Conservation (phyloP, 2,329 filamentous ascomycete species). For the Alternaria sp. region DNA sequence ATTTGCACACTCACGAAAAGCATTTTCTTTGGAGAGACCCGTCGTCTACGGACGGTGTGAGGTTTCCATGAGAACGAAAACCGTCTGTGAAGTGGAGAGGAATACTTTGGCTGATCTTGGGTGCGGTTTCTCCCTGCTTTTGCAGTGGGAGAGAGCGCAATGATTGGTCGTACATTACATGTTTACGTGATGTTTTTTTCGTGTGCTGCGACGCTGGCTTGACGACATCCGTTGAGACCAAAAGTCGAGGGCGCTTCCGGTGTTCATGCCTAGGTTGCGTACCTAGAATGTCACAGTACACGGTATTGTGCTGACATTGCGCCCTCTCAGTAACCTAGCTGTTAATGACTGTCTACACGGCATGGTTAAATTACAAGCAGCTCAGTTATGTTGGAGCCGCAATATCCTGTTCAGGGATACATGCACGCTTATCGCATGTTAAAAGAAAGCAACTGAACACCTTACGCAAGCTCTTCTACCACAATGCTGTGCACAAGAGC, state of each 20-base stretch:
- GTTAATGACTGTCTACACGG: neutral
- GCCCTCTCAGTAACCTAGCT: neutral
- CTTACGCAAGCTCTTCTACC: neutral
- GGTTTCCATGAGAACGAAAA: slow-evolving; percentile 66
- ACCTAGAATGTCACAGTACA: neutral
- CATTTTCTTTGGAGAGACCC: slow-evolving; percentile 63
- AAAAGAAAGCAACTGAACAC: neutral
- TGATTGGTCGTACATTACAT: slow-evolving; percentile 64
- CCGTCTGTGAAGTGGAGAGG: slow-evolving; percentile 66
- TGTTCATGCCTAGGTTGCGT: neutral
- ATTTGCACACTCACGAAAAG: slow-evolving; percentile 64
- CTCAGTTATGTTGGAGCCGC: neutral
- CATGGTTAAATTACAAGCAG: neutral
- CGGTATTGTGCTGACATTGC: neutral
- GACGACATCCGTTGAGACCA: neutral
- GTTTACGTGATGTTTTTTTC: neutral
- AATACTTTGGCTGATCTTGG: slow-evolving; percentile 62
- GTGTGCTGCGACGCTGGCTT: neutral
- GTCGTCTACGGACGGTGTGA: slow-evolving; percentile 48
- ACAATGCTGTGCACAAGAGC: neutral
- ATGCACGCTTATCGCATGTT: neutral
- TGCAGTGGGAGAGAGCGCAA: slow-evolving; percentile 65
- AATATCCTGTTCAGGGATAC: neutral
- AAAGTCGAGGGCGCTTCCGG: neutral
- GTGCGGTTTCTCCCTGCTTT: slow-evolving; percentile 64